Percentiles rank a stretch among this genome's conserved stretches.
Conservation (phyloP, 1,284 basidiomycete genomes). For the Grifola frondosa region DNA sequence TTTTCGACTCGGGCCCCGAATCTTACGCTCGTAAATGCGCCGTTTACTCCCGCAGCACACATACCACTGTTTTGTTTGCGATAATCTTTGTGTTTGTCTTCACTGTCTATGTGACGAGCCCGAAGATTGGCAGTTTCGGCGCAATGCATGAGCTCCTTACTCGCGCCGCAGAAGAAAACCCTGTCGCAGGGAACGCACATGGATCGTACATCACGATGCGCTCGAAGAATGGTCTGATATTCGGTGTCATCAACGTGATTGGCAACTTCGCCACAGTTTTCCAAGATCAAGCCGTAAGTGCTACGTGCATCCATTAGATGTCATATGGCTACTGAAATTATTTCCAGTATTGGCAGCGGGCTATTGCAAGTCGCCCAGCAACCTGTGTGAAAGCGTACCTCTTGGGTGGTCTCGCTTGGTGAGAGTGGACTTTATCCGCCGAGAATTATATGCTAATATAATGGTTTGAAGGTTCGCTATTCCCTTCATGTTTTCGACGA, state of each 20-base stretch:
- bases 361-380: slow-evolving; percentile 81
- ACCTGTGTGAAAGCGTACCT: slow-evolving; percentile 89
- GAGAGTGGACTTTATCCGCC: too few species aligned
- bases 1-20: too few species aligned
- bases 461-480: slow-evolving; percentile 73
- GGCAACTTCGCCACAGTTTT: slow-evolving; percentile 63
- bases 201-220: slow-evolving; percentile 78
- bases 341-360: slow-evolving; percentile 73
- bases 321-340: not conserved
- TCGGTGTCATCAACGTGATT: slow-evolving; percentile 85
- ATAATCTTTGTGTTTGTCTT: slow-evolving; percentile 74
- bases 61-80: slow-evolving; percentile 78
- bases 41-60: slow-evolving; percentile 47
- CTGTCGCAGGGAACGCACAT: slow-evolving; percentile 57
- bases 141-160: slow-evolving; percentile 55
- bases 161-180: slow-evolving; percentile 39
- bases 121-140: slow-evolving; percentile 51
- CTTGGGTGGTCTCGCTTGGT: slow-evolving; percentile 87
- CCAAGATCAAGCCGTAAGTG: slow-evolving; percentile 44
- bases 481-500: slow-evolving; percentile 78
- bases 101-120: slow-evolving; percentile 70
- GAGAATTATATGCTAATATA: too few species aligned
- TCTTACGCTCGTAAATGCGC: not conserved
- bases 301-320: not conserved
- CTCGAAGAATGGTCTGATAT: slow-evolving; percentile 79